Evolutionary conservation across 805 yeast genomes (phyloP).

Genomic region (Suhomyces sp.): DNA sequence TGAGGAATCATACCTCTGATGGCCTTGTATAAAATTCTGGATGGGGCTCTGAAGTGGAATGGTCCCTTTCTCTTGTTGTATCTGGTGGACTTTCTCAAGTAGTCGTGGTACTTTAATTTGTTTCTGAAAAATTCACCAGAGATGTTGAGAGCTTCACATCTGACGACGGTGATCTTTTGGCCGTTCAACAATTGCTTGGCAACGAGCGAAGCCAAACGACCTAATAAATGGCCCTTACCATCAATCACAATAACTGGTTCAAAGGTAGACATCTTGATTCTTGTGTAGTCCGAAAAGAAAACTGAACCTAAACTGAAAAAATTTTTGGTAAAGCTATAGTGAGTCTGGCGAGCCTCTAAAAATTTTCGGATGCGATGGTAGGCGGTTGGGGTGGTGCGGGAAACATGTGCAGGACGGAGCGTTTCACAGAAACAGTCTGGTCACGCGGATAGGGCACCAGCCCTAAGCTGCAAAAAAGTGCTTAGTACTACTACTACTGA

Average conservation of each 20-base stretch:
- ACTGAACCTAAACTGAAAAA: constrained; percentile 5
- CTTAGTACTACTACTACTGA: too few relatives aligned
- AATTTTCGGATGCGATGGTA: constrained; percentile 1
- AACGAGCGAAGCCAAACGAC: constrained; percentile 98
- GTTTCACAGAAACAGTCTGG: too few relatives aligned
- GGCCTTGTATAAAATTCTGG: constrained; percentile 99
- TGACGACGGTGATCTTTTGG: constrained; percentile 95
- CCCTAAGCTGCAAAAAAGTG: constrained; percentile 4
- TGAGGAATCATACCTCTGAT: constrained; percentile 99
- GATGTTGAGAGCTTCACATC: constrained; percentile 97
- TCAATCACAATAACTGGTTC: constrained; percentile 98
- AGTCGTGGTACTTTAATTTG: constrained; percentile 99
- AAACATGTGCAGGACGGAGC: too few relatives aligned
- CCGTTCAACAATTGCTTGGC: constrained; percentile 99
- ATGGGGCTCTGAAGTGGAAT: constrained; percentile 99
- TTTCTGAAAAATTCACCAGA: constrained; percentile 99
- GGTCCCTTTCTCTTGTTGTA: constrained; percentile 99
- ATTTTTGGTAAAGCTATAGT: neutral
- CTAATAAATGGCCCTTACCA: constrained; percentile 99
- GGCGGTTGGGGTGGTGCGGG: constrained; percentile 4
- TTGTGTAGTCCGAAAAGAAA: constrained; percentile 5
- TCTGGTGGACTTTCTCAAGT: constrained; percentile 98
- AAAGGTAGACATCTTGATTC: constrained; percentile 66
- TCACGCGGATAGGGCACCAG: constrained; percentile 1
- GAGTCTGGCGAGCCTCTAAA: neutral